Conservation (phyloP, 306 rosid genomes). For the Urtica urens region DNA sequence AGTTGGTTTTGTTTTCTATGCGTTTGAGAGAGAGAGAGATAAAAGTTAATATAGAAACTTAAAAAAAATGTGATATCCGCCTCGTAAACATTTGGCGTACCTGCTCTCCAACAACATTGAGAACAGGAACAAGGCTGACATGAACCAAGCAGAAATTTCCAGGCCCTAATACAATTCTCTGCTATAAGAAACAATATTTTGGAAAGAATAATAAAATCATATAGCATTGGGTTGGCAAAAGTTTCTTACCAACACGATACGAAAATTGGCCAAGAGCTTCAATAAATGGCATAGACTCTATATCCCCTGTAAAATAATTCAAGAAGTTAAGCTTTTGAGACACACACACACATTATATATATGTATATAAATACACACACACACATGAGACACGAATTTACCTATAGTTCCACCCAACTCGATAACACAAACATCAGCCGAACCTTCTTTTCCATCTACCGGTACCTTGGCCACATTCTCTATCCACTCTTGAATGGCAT, state of each 20-base stretch:
- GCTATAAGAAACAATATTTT: constrained; percentile 12
- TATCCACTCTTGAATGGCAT: constrained; percentile 86
- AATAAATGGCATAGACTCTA: constrained; percentile 74
- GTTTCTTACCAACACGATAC: constrained; percentile 52
- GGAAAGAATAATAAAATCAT: not conserved
- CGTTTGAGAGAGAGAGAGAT: constrained; percentile 11
- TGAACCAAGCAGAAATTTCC: constrained; percentile 79
- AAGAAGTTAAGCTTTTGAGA: constrained; percentile 11
- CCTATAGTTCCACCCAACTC: constrained; percentile 94
- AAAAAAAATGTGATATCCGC: constrained; percentile 3
- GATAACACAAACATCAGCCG: constrained; percentile 87
- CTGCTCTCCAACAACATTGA: constrained; percentile 84
- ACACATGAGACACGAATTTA: constrained; percentile 11
- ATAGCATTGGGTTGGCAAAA: not conserved
- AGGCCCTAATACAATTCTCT: constrained; percentile 34
- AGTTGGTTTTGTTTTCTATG: constrained; percentile 87
- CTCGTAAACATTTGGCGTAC: constrained; percentile 25
- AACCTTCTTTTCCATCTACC: constrained; percentile 72
- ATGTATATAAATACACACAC: not conserved
- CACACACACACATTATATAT: too few relatives aligned
- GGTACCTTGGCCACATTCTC: constrained; percentile 75
- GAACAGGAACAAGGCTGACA: constrained; percentile 76
- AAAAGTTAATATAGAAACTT: constrained; percentile 4
- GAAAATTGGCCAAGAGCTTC: constrained; percentile 89
- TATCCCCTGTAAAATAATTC: constrained; percentile 48